Evolutionary conservation across 1,284 basidiomycete genomes (phyloP), one percentile per base, ranked within the genome.

Genomic region (Cryptococcus sp.): DNA sequence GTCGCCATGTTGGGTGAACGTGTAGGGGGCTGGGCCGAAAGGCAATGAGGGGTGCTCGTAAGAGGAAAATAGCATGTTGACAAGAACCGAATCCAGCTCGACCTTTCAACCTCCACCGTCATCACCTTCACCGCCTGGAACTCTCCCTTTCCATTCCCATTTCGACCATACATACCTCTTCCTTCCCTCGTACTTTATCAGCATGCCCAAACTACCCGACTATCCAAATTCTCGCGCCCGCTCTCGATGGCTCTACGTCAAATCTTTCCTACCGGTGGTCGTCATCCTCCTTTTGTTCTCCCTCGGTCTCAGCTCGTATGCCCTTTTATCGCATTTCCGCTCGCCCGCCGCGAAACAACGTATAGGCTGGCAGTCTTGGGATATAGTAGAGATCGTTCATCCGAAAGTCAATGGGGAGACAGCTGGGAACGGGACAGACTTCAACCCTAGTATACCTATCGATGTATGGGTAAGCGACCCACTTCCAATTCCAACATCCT

Each of bases 311-410:
- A 41, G 57, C 9, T 52, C 57, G 1, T 60, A 65, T 31, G 59
- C 64, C 2, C 54, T 68, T 2, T 59, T 72, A 5, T 53, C 56
- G 43, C 82, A 81, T 4, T 84, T 78, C 4, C 83, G 84, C 4
- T 64, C 62, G 10, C 87, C 88, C 3, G 86, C 86, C 1, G 68
- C 77, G 18, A 71, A 78, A 7, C 86, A 90, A 59, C 78, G 80
- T 43, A 73, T 91, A n/a, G 87, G 87, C 18, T 92, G 88, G 89
- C 89, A 93, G 60, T 79, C 85, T n/a, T 92, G 87, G 87, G 88
- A 88, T 37, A 59, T 77, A 4, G 76, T 89, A 0, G 66, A 75
- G 14, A 50, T 62, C 14, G 12, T 47, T 3, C 48, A 51, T 28
- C 22, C 54, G 45, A 25, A 44, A 52, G 43, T 28, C 38, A 50